Evolutionary conservation across 257 asterid species (phyloP).

Genomic region (Verbascum thapsus): DNA sequence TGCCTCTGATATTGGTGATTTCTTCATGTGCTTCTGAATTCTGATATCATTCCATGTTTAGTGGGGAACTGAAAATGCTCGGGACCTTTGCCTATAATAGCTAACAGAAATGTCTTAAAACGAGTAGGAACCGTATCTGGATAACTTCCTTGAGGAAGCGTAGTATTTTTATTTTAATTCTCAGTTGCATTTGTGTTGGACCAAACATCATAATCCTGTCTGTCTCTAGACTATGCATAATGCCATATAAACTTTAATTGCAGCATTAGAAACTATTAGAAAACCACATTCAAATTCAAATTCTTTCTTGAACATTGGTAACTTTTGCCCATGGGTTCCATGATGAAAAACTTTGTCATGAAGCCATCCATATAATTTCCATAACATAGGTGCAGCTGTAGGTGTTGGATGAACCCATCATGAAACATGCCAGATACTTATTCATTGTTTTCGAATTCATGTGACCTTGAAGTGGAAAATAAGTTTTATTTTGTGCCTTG

Average conservation of each 20-base stretch:
- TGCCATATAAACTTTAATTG: constrained; percentile 2
- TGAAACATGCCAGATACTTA: background rate
- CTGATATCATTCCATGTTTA: constrained; percentile 12
- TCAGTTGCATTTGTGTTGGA: background rate
- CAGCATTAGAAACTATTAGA: background rate
- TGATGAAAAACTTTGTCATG: constrained; percentile 6
- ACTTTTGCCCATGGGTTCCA: constrained; percentile 4
- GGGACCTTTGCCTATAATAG: constrained; percentile 5
- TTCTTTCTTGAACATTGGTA: constrained; percentile 7
- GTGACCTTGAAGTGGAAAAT: constrained; percentile 3
- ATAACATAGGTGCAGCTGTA: background rate
- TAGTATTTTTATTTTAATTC: background rate
- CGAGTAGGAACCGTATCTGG: too few relatives aligned
- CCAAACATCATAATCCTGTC: background rate
- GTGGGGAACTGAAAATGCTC: constrained; percentile 11
- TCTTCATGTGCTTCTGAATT: constrained; percentile 11
- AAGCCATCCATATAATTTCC: background rate
- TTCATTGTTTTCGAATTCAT: background rate
- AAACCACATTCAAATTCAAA: background rate
- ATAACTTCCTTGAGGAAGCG: background rate
- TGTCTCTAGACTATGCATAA: background rate
- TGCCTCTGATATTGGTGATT: background rate
- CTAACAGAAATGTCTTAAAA: too few relatives aligned
- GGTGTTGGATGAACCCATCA: constrained; percentile 3
- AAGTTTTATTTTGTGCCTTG: background rate